phyloP scores from a whole-genome alignment of 371 early-diverging fungal species.

The Rozella allomycis region DNA sequence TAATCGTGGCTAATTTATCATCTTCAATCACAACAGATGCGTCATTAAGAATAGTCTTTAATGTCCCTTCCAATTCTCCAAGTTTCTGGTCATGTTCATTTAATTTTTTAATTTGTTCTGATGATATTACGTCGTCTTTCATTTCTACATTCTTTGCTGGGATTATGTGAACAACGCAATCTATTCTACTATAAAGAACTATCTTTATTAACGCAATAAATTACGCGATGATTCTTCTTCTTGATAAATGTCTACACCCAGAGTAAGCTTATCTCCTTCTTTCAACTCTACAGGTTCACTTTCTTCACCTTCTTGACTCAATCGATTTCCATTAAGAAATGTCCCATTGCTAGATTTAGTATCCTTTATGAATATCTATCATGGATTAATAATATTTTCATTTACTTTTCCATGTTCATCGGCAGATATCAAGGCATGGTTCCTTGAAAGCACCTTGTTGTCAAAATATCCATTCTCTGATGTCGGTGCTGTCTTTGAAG shows the following conservation, averaged over 20 bases:
- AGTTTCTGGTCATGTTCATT: not conserved
- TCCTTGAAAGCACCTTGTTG: constrained; percentile 56
- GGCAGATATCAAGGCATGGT: constrained; percentile 68
- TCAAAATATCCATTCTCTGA: constrained; percentile 59
- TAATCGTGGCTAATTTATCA: not conserved
- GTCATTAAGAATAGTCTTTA: not conserved
- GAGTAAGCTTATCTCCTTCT: constrained; percentile 44
- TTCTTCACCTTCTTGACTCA: constrained; percentile 42
- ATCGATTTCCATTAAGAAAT: constrained; percentile 49
- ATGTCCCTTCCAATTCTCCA: not conserved
- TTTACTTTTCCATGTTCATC: constrained; percentile 38
- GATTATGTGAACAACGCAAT: constrained; percentile 7
- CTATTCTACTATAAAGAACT: not conserved
- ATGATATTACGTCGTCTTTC: not conserved
- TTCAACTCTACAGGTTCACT: constrained; percentile 37
- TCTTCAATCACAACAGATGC: not conserved
- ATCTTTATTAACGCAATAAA: constrained; percentile 2
- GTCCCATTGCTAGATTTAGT: constrained; percentile 66
- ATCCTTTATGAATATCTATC: constrained; percentile 46
- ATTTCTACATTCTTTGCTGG: constrained; percentile 13
- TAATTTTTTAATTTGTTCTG: not conserved
- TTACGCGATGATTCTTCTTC: constrained; percentile 22
- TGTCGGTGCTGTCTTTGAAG: constrained; percentile 35
- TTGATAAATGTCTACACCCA: constrained; percentile 62
- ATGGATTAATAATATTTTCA: not conserved